Evolutionary conservation across 2,329 filamentous ascomycete genomes (phyloP).

Genomic region (Peltaster fructicola): DNA sequence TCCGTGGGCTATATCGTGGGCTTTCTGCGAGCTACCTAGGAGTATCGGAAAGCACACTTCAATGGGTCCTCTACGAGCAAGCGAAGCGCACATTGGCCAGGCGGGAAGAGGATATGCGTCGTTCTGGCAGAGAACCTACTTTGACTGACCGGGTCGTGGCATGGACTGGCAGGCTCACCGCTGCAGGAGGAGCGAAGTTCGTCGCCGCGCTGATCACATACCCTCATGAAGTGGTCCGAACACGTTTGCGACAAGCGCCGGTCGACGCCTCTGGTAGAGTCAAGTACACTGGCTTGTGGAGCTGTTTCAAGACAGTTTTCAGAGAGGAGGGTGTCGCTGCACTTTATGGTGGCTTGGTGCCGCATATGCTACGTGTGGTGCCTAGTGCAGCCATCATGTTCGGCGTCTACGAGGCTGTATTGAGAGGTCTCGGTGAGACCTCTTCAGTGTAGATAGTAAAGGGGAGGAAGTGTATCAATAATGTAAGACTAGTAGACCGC

Average conservation of each 20-base stretch:
- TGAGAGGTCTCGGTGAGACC: slow-evolving; percentile 29
- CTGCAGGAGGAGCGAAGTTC: slow-evolving; percentile 72
- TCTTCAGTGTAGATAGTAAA: slow-evolving; percentile 22
- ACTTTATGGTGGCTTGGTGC: slow-evolving; percentile 79
- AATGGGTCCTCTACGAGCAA: slow-evolving; percentile 90
- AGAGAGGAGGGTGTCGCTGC: slow-evolving; percentile 74
- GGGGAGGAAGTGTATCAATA: too few relatives aligned
- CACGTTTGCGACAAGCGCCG: slow-evolving; percentile 72
- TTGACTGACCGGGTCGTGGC: slow-evolving; percentile 58
- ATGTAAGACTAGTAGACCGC: too few relatives aligned
- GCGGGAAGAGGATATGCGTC: slow-evolving; percentile 38
- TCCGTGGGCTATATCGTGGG: slow-evolving; percentile 71
- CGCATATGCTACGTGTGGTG: slow-evolving; percentile 78
- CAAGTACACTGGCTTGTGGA: slow-evolving; percentile 76
- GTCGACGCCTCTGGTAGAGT: slow-evolving; percentile 31
- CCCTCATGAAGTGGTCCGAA: slow-evolving; percentile 81
- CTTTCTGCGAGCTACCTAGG: slow-evolving; percentile 84
- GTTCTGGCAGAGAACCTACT: slow-evolving; percentile 44
- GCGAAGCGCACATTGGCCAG: slow-evolving; percentile 58
- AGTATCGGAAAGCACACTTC: slow-evolving; percentile 73
- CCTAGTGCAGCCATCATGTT: slow-evolving; percentile 94
- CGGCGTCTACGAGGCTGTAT: slow-evolving; percentile 54
- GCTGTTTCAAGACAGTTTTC: slow-evolving; percentile 78
- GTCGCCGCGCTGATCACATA: slow-evolving; percentile 73
- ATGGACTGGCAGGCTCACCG: slow-evolving; percentile 62